Conservation (phyloP, 495 filamentous ascomycete genomes). For the Eremomyces bilateralis region DNA sequence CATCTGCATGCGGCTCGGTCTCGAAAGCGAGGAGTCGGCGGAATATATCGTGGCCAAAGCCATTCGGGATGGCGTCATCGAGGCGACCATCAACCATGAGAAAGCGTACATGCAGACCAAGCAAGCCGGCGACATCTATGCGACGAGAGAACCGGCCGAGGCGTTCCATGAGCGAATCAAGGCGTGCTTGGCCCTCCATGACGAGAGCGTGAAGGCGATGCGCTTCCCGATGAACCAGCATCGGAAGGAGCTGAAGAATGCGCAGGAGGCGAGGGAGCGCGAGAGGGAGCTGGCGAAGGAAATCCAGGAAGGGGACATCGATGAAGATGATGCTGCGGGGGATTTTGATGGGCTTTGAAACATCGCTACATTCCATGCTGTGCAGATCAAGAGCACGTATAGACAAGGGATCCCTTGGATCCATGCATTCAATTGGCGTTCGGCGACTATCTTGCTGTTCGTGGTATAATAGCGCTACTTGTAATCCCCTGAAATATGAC, state of each 20-base stretch:
- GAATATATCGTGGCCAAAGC: constrained; percentile 99
- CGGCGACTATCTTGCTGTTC: too few species aligned
- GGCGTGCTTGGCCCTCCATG: constrained; percentile 76
- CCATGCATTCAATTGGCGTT: too few species aligned
- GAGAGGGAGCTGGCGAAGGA: constrained; percentile 96
- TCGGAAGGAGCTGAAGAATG: constrained; percentile 90
- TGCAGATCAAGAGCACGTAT: too few species aligned
- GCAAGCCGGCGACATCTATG: constrained; percentile 84
- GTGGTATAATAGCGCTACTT: too few species aligned
- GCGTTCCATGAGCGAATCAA: constrained; percentile 90
- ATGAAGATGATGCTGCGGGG: constrained; percentile 89
- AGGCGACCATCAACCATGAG: constrained; percentile 85
- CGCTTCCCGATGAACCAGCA: constrained; percentile 98
- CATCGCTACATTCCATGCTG: too few species aligned
- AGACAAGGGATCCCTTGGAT: too few species aligned
- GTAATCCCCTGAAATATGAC: too few species aligned
- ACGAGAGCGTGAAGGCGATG: constrained; percentile 99
- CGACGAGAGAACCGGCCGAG: constrained; percentile 85
- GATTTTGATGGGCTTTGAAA: constrained; percentile 94
- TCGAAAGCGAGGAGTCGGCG: constrained; percentile 87
- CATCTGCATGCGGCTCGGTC: constrained; percentile 80
- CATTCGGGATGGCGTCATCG: constrained; percentile 92
- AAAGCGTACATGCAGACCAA: constrained; percentile 97
- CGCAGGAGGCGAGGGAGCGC: constrained; percentile 85
- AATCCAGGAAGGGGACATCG: constrained; percentile 93